Evolutionary conservation across 2,329 filamentous ascomycete genomes (phyloP).

Genomic region (Aspergillus pseudoterreus): DNA sequence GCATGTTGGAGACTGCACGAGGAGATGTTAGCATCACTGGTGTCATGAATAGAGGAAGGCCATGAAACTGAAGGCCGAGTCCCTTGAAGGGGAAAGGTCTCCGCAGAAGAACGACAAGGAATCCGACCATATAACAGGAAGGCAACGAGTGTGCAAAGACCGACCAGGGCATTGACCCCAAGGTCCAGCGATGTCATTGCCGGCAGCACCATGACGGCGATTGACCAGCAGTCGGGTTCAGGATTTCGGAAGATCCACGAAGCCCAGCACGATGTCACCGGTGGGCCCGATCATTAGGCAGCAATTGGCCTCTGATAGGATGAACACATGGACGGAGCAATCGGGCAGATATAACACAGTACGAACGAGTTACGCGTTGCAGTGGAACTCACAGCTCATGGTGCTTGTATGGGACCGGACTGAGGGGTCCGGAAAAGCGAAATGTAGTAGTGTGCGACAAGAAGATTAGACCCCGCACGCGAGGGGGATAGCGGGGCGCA

Average conservation of each 20-base stretch:
- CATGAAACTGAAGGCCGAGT: background rate
- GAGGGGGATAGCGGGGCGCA: slow-evolving; percentile 12
- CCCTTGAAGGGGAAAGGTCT: background rate
- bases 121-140: background rate
- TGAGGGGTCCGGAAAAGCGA: background rate
- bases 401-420: slow-evolving; percentile 6
- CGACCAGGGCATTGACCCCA: background rate
- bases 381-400: slow-evolving; percentile 24
- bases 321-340: background rate
- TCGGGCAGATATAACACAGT: background rate
- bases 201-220: background rate
- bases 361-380: background rate
- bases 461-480: slow-evolving; percentile 22
- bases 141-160: background rate
- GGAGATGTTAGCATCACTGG: background rate
- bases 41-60: slow-evolving; percentile 32
- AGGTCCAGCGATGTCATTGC: background rate
- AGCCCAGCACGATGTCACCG: background rate
- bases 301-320: background rate
- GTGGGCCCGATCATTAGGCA: background rate
- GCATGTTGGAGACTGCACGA: slow-evolving; percentile 72
- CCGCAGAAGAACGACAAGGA: background rate
- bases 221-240: background rate
- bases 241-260: background rate
- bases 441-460: slow-evolving; percentile 13